These are phyloP conservation scores for Stagonosporopsis chrysanthemi DNA, from an alignment of 2,329 filamentous ascomycete genomes.

Conservation along the genomic window DNA sequence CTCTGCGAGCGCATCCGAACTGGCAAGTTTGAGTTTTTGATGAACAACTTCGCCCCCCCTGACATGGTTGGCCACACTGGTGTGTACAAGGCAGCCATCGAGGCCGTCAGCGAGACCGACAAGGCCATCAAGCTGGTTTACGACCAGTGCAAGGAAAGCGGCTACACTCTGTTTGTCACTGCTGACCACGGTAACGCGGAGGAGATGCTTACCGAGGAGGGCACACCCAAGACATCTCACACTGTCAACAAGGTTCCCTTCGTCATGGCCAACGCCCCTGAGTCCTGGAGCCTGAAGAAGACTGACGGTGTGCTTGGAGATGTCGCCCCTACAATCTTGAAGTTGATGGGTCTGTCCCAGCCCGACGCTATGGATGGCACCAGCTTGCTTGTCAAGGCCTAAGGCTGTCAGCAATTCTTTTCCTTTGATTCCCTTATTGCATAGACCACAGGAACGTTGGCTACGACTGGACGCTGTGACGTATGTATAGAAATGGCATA, in stretches of 20 bases:
- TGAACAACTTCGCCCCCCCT: conserved; percentile 99
- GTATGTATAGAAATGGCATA: conserved; percentile 21
- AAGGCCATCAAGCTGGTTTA: conserved; percentile 92
- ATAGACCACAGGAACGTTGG: conserved; percentile 18
- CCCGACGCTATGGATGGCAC: conserved; percentile 91
- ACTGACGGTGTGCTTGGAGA: conserved; percentile 91
- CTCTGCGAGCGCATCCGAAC: conserved; percentile 85
- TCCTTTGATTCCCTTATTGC: conserved; percentile 16
- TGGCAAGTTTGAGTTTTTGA: conserved; percentile 91
- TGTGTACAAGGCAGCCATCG: conserved; percentile 91
- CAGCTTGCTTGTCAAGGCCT: conserved; percentile 81
- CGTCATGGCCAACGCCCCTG: conserved; percentile 95
- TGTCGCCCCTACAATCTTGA: conserved; percentile 92
- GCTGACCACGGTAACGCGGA: conserved; percentile 96
- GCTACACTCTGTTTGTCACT: conserved; percentile 94
- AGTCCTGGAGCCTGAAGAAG: conserved; percentile 86
- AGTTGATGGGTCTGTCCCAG: conserved; percentile 87
- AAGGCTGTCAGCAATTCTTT: conserved; percentile 8
- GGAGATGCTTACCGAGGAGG: conserved; percentile 97
- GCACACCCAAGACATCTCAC: conserved; percentile 97
- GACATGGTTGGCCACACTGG: conserved; percentile 99
- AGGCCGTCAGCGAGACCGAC: conserved; percentile 86
- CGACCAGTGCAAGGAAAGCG: conserved; percentile 91
- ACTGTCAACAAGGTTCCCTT: conserved; percentile 98
- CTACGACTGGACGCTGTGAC: conserved; percentile 19